Evolutionary conservation across 2,329 filamentous ascomycete genomes (phyloP).

Genomic region (Fusarium aywerte): DNA sequence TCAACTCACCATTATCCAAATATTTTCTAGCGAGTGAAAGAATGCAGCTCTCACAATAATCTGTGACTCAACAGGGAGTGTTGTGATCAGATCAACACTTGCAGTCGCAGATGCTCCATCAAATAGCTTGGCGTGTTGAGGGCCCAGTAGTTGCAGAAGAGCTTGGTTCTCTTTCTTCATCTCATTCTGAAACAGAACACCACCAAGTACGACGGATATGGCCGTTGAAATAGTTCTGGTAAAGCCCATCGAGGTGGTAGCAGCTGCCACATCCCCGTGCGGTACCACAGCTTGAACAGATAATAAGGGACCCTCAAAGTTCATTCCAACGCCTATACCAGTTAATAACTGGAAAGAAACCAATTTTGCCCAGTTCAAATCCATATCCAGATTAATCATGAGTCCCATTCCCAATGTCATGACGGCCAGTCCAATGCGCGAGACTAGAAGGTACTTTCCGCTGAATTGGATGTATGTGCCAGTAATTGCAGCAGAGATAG

Average conservation of each 20-base stretch:
- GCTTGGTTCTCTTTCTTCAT: conserved; percentile 63
- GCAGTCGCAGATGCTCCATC: conserved; percentile 66
- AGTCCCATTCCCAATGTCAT: conserved; percentile 70
- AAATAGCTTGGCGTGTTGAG: conserved; percentile 58
- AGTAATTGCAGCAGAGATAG: conserved; percentile 55
- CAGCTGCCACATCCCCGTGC: conserved; percentile 69
- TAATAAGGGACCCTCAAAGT: conserved; percentile 71
- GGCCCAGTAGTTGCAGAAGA: conserved; percentile 60
- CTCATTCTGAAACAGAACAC: conserved; percentile 76
- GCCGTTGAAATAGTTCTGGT: conserved; percentile 71
- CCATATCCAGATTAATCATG: conserved; percentile 65
- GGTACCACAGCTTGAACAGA: conserved; percentile 71
- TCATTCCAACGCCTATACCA: conserved; percentile 70
- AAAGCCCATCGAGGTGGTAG: conserved; percentile 71
- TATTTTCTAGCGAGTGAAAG: conserved; percentile 39
- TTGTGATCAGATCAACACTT: conserved; percentile 63
- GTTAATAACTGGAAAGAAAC: conserved; percentile 67
- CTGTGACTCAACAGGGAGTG: conserved; percentile 34
- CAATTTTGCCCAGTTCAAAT: conserved; percentile 59
- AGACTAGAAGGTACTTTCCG: conserved; percentile 67
- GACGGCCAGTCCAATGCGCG: conserved; percentile 63
- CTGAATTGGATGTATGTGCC: conserved; percentile 62
- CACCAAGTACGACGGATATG: conserved; percentile 73
- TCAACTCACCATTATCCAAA: conserved; percentile 47
- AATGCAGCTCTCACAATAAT: conserved; percentile 42